Evolutionary conservation across 2,329 filamentous ascomycete genomes (phyloP).

Genomic region (Cladosporium sp.): DNA sequence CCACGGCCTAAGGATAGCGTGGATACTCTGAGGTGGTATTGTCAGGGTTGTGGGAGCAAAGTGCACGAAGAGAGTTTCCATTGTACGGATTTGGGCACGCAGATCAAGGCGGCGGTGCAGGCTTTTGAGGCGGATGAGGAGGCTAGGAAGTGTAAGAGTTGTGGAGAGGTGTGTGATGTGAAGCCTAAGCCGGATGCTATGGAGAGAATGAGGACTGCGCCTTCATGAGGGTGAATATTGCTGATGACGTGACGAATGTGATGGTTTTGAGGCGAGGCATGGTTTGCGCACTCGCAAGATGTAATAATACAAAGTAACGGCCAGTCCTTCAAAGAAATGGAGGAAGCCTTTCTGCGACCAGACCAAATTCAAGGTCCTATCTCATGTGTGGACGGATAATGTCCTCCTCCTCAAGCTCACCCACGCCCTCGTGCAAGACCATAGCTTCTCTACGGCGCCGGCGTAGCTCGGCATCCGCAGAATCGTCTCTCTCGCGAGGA

Average conservation of each 20-base stretch:
- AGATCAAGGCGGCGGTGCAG: conserved; percentile 90
- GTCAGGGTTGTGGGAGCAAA: conserved; percentile 60
- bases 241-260: neutral
- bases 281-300: neutral
- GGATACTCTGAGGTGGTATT: conserved; percentile 90
- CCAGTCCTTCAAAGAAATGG: neutral
- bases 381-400: neutral
- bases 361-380: neutral
- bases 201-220: conserved; percentile 29
- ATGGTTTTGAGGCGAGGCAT: neutral
- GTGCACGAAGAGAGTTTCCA: conserved; percentile 86
- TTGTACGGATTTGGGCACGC: conserved; percentile 83
- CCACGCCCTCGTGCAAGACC: conserved; percentile 45
- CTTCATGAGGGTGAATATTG: neutral
- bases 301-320: neutral
- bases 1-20: conserved; percentile 63
- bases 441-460: conserved; percentile 78
- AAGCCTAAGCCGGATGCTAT: conserved; percentile 48
- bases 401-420: neutral
- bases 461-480: conserved; percentile 45
- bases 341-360: neutral
- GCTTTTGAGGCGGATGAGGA: conserved; percentile 66
- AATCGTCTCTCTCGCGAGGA: conserved; percentile 28
- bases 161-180: conserved; percentile 70
- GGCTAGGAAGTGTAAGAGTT: conserved; percentile 69